A percentile compares a stretch with the other conserved stretches of the same genome.
Evolutionary conservation across 2,329 filamentous ascomycete genomes (phyloP).

Genomic region (Zymoseptoria ardabiliae): DNA sequence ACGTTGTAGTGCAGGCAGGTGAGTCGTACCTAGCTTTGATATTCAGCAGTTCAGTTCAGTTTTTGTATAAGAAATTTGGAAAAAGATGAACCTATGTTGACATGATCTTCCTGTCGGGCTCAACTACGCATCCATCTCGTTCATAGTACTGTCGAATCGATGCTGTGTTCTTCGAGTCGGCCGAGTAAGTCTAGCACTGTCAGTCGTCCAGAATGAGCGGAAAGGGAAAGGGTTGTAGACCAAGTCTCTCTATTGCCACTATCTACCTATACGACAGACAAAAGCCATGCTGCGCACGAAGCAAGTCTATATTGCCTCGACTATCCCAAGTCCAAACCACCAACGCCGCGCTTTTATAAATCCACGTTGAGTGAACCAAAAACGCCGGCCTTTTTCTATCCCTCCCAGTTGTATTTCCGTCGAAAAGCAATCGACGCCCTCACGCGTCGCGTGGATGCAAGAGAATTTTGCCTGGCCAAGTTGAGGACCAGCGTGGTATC

Average conservation of each 20-base stretch:
- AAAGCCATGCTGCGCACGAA: neutral
- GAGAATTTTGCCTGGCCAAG: neutral
- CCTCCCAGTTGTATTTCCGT: neutral
- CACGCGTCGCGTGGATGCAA: neutral
- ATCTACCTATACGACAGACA: neutral
- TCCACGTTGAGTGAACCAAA: neutral
- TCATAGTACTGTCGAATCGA: no score
- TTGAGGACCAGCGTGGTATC: neutral
- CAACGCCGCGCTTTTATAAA: neutral
- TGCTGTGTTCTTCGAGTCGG: no score
- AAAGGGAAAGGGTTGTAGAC: no score
- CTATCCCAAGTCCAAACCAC: neutral
- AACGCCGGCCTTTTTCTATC: neutral
- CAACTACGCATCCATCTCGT: no score
- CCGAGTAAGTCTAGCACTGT: no score
- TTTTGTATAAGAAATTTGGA: no score
- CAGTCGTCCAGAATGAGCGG: no score
- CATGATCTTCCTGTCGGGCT: no score
- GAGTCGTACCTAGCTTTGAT: no score
- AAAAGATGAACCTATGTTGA: no score
- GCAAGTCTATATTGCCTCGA: neutral
- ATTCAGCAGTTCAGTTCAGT: no score
- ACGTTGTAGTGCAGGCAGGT: no score
- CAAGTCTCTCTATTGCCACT: neutral
- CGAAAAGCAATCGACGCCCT: neutral